Evolutionary conservation across 2,329 filamentous ascomycete species (phyloP).

Genomic region (Grosmannia huntii): DNA sequence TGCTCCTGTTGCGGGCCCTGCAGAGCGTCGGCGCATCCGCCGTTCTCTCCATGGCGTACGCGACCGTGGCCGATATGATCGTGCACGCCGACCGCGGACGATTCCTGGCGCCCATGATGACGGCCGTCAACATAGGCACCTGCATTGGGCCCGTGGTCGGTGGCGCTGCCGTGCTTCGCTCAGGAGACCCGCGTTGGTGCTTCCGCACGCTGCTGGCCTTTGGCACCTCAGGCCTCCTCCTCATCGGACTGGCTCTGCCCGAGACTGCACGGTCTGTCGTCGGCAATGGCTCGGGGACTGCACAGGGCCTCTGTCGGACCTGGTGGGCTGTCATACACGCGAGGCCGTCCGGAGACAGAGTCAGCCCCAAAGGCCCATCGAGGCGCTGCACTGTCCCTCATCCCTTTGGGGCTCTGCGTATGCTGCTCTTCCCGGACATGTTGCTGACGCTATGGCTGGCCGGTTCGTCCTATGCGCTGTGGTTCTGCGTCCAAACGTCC

Average conservation of each 20-base stretch:
- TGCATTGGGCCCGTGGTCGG: slow-evolving; percentile 21
- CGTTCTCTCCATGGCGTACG: slow-evolving; percentile 32
- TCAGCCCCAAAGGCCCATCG: too few relatives aligned
- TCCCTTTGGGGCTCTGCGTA: neutral
- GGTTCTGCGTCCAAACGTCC: neutral
- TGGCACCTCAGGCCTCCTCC: neutral
- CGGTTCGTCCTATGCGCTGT: neutral
- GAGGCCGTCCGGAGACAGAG: neutral
- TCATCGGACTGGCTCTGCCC: neutral
- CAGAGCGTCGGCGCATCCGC: slow-evolving; percentile 35
- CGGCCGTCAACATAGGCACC: neutral
- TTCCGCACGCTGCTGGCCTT: neutral
- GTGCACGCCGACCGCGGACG: slow-evolving; percentile 17
- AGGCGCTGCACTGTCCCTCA: neutral
- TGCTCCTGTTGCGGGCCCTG: slow-evolving; percentile 31
- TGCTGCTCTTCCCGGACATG: neutral
- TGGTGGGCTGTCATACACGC: too few relatives aligned
- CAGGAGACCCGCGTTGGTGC: neutral
- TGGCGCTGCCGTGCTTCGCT: slow-evolving; percentile 8
- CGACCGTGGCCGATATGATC: slow-evolving; percentile 21
- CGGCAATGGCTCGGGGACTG: neutral
- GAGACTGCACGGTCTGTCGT: neutral
- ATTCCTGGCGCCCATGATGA: slow-evolving; percentile 11
- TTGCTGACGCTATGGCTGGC: neutral
- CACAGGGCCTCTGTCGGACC: neutral